Base-by-base conservation (phyloP, 2,329 filamentous ascomycete species). In the Claviceps lovelessii region DNA sequence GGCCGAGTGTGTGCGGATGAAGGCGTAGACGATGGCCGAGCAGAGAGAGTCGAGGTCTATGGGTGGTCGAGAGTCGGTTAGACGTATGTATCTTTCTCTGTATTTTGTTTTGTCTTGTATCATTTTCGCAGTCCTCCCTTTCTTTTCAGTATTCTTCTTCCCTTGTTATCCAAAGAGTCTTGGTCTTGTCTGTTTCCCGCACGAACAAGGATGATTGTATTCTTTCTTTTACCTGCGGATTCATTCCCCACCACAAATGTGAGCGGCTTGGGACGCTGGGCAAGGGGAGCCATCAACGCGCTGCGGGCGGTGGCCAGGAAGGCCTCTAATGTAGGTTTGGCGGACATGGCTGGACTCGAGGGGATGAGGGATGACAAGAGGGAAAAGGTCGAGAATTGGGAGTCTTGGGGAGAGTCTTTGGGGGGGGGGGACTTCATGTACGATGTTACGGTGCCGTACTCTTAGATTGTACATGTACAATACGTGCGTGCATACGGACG, bases 1-100 rank as follows among this genome's bases (percentile, higher is more conserved):
- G 4, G 78, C 70, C 5, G 76, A 66, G 63, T 82, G 77, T 39
- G 81, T 85, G 59, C 81, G 80, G 42, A 91, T 72, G 68, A 90
- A 93, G 55, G 88, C 85, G 57, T 85, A 81, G 31, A 90, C 69
- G 19, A 93, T 70, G 31, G 87, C 80, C 33, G 81, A 85, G 67
- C 85, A 87, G 60, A 93, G 78, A 1, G 87, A 90, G 70, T 93
- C 88, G 54, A 93, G 82, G 61, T 93, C 88, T 86, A n/a, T 28
- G 23, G 28, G 5, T 7, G 19, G 11, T 33, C 33, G 17, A 13
- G 11, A 28, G 28, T 46, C 15, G 10, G 31, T 28, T 15, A 46
- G 37, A 45, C 3, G 23, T 23, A 23, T 23, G 23, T 23, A 23
- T 23, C 2, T 23, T 23, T 23, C 23, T 45, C 10, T 42, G 5